These are phyloP conservation scores for Plasmodium gaboni DNA, from an alignment of 169 alveolate genomes.

Conservation along the genomic window DNA sequence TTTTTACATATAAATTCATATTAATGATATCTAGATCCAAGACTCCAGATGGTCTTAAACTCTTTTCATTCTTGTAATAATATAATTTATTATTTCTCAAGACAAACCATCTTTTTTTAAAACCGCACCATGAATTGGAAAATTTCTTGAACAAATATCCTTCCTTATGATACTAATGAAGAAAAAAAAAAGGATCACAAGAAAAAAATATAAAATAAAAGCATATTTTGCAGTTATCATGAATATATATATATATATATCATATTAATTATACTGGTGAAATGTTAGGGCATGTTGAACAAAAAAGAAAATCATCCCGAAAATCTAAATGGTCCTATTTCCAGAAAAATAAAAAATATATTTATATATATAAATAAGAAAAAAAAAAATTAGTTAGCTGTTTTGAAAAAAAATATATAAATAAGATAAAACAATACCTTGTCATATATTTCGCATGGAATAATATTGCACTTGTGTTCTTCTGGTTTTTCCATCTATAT, in stretches of 20 bases:
- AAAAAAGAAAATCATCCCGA: conserved; percentile 56
- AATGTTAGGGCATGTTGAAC: conserved; percentile 22
- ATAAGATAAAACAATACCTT: conserved; percentile 8
- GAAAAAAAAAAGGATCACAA: not conserved
- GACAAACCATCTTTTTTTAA: conserved; percentile 77
- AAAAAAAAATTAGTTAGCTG: not conserved
- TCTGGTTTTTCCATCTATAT: conserved; percentile 27
- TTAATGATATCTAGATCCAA: conserved; percentile 75
- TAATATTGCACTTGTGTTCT: conserved; percentile 25
- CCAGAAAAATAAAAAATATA: not conserved
- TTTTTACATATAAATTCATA: conserved; percentile 75
- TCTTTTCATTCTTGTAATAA: conserved; percentile 62
- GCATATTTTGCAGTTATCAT: not conserved
- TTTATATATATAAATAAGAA: not conserved
- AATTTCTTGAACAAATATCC: conserved; percentile 76
- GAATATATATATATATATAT: not conserved
- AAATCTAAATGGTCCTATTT: conserved; percentile 30
- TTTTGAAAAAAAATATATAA: not conserved
- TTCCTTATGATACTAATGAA: conserved; percentile 27
- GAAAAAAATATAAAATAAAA: not conserved
- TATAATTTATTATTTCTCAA: conserved; percentile 76
- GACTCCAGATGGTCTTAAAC: conserved; percentile 75
- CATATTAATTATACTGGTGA: conserved; percentile 34
- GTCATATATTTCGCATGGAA: conserved; percentile 14
- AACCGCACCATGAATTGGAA: conserved; percentile 63